These are phyloP conservation scores for Aphanomyces stellatus DNA, from an alignment of 352 stramenopile species.

Conservation along the genomic window DNA sequence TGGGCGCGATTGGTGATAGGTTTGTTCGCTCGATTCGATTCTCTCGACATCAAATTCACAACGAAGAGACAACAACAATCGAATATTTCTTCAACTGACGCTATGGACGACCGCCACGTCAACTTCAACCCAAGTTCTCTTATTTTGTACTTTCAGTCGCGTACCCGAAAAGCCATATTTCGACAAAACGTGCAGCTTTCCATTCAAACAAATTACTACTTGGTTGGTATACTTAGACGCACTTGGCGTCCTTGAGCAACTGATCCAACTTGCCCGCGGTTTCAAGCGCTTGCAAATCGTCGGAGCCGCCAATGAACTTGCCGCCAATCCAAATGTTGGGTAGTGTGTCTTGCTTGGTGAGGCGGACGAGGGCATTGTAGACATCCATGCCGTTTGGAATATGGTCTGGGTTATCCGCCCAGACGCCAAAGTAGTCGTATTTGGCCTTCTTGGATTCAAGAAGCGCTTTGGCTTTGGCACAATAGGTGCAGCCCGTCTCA, in stretches of 20 bases:
- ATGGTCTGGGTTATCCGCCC: background rate
- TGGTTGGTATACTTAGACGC: no score
- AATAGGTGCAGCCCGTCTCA: background rate
- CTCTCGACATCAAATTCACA: no score
- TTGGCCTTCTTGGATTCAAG: background rate
- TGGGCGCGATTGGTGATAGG: no score
- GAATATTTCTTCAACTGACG: no score
- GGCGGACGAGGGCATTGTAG: conserved; percentile 82
- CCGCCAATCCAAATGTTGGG: conserved; percentile 97
- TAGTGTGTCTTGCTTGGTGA: conserved; percentile 92
- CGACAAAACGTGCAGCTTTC: no score
- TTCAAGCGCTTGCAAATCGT: conserved; percentile 84
- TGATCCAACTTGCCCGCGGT: conserved; percentile 82
- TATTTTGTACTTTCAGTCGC: no score
- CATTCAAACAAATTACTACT: no score
- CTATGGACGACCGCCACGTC: no score
- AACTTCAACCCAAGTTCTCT: no score
- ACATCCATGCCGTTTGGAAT: conserved; percentile 58
- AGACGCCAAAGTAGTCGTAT: background rate
- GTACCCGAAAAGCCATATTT: no score
- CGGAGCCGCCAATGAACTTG: conserved; percentile 91
- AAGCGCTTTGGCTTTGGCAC: background rate
- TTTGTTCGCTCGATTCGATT: no score
- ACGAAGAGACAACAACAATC: no score
- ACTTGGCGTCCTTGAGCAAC: conserved; percentile 58